phyloP scores from a whole-genome alignment of 805 yeast genomes.

The Vanderwaltozyma polyspora region DNA sequence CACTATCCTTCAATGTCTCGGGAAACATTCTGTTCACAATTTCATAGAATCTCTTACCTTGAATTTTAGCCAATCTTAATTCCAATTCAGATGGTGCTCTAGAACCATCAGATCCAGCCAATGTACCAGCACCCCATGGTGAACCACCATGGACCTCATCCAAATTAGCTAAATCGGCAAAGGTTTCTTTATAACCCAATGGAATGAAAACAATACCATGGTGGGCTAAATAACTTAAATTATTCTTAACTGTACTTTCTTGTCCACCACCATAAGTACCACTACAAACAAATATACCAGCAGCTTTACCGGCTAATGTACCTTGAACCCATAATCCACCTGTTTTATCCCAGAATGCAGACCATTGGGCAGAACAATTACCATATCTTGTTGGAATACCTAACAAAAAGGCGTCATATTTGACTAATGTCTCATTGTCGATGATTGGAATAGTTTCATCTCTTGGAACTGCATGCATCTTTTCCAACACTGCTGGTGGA shows the following conservation, averaged over 20 bases:
- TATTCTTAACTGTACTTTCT: constrained; percentile 57
- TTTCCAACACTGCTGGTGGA: constrained; percentile 42
- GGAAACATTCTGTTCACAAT: constrained; percentile 28
- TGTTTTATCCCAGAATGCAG: constrained; percentile 65
- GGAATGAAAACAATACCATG: constrained; percentile 76
- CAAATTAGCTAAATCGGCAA: constrained; percentile 44
- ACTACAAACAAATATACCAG: constrained; percentile 63
- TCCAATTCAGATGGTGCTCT: constrained; percentile 59
- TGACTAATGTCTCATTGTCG: constrained; percentile 40
- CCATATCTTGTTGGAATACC: constrained; percentile 82
- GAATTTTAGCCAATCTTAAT: constrained; percentile 49
- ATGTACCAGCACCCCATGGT: constrained; percentile 83
- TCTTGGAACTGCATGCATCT: constrained; percentile 59
- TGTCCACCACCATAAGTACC: constrained; percentile 73
- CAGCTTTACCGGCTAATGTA: constrained; percentile 59
- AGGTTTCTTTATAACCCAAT: constrained; percentile 56
- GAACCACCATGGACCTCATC: constrained; percentile 74
- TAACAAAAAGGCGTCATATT: constrained; percentile 64
- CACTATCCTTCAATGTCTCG: not conserved
- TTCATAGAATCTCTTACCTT: constrained; percentile 57
- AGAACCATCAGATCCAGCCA: constrained; percentile 69
- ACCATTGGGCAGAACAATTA: constrained; percentile 65
- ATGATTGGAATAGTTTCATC: constrained; percentile 46
- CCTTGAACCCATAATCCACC: constrained; percentile 76
- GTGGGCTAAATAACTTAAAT: constrained; percentile 53